Base-by-base conservation (phyloP, 805 yeast species). In the Sungouiella blattae region DNA sequence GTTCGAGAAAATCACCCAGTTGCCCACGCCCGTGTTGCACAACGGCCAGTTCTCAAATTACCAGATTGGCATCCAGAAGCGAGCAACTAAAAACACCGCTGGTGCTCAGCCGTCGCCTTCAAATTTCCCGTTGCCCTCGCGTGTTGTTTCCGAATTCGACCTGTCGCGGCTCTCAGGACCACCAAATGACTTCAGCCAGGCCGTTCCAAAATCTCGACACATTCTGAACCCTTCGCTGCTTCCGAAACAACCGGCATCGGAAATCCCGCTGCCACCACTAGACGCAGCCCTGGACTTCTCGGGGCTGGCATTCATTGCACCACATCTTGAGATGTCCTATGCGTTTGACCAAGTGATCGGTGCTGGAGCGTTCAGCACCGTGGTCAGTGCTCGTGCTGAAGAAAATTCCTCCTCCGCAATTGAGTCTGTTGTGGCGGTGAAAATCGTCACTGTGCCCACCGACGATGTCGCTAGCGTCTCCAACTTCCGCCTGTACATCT, bases 331-430 rank as follows among this genome's bases (percentile, higher is more conserved):
- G 14, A 31, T 23, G 16, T 22, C 35, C 11, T 53, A 35, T 36
- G 23, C 22, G 11, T 53, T 41, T 21, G 41, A 30, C 14, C 30
- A 32, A 6, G 35, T 71, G 28, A 64, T 84, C 4, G 94, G 94
- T 1, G 48, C 64, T 14, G 94, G 94, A 0, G 73, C 79, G 18
- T 84, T 83, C 55, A 80, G 87, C 54, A 70, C 68, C 6, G 93
- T 84, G 8, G 68, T 75, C 12, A 49, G 75, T 11, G 83, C 75
- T 5, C 56, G 57, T 26, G 57, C 53, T 11, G 42, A 46, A 15
- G 40, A 32, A 3, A 29, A 29, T 13, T 41, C 14, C 16, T 6
- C 16, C 16, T 15, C 18, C 6, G 11, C 26, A n/a, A n/a, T 6
- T 6, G n/a, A 5, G 13, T 6, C 39, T 1, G 36, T 53, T 17